Evolutionary conservation across 768 basidiomycete species (phyloP).

Genomic region (Holtermanniella nyarrowii): DNA sequence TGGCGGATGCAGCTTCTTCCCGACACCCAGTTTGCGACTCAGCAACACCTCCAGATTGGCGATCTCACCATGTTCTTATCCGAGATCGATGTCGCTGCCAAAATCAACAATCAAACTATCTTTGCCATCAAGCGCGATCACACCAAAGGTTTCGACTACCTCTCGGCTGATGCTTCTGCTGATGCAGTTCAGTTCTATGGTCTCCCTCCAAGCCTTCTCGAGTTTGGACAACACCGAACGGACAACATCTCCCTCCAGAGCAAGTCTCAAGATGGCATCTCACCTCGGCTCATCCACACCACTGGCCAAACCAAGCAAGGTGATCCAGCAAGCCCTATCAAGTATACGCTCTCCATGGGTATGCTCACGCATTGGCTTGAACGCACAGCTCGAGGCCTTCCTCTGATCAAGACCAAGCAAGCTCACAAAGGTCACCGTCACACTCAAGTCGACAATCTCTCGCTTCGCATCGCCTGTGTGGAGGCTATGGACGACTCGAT

Average conservation of each 20-base stretch:
- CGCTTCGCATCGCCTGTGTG: not conserved
- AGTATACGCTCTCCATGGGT: slow-evolving; percentile 12
- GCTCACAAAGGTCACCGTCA: not conserved
- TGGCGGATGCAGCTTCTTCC: slow-evolving; percentile 5
- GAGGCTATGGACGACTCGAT: slow-evolving; percentile 20
- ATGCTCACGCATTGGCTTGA: slow-evolving; percentile 9
- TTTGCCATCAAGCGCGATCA: slow-evolving; percentile 11
- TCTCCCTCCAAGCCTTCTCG: not conserved
- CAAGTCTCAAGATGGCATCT: slow-evolving; percentile 15
- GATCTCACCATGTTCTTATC: slow-evolving; percentile 6
- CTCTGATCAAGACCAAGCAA: not conserved
- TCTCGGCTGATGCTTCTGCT: slow-evolving; percentile 1
- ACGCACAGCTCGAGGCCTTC: not conserved
- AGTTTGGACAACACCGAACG: slow-evolving; percentile 7
- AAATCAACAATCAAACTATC: not conserved
- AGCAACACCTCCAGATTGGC: slow-evolving; percentile 2
- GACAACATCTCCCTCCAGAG: not conserved
- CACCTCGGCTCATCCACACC: not conserved
- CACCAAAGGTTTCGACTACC: slow-evolving; percentile 11
- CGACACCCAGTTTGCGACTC: slow-evolving; percentile 10
- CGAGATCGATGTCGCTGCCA: slow-evolving; percentile 2
- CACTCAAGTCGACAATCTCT: not conserved
- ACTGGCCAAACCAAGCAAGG: slow-evolving; percentile 13
- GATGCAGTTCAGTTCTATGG: slow-evolving; percentile 9
- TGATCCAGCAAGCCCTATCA: slow-evolving; percentile 6